These are phyloP conservation scores for Metarhizium brunneum DNA, from an alignment of 2,329 filamentous ascomycete genomes.

Conservation along the genomic window DNA sequence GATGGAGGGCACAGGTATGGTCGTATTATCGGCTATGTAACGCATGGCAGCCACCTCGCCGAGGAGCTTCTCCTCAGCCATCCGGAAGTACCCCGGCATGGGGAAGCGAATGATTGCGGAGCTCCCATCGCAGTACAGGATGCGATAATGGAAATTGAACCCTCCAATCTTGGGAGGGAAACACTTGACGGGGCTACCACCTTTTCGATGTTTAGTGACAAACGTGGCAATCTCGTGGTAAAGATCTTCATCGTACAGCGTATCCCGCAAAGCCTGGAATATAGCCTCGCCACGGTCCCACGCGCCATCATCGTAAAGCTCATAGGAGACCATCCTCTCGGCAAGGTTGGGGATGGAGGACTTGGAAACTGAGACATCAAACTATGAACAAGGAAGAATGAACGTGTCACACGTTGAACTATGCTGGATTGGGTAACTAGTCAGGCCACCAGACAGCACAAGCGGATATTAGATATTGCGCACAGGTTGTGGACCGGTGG, in stretches of 20 bases:
- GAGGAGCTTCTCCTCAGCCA: neutral
- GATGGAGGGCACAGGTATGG: neutral
- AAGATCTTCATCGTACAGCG: neutral
- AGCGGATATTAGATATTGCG: too few species aligned
- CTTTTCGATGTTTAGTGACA: constrained; percentile 3
- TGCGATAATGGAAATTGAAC: neutral
- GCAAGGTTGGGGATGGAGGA: too few species aligned
- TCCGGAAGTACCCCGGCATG: neutral
- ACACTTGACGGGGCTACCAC: constrained; percentile 7
- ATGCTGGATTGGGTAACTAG: too few species aligned
- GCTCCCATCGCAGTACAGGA: neutral
- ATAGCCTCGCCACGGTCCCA: constrained; percentile 3
- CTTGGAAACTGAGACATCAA: too few species aligned
- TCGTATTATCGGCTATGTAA: neutral
- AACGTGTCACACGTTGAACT: too few species aligned
- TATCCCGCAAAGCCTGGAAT: constrained; percentile 1
- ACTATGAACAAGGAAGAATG: too few species aligned
- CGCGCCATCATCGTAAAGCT: constrained; percentile 1
- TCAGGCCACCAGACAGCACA: too few species aligned
- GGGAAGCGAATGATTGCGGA: neutral
- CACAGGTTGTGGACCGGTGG: too few species aligned
- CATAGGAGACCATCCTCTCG: too few species aligned
- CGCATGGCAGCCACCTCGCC: neutral
- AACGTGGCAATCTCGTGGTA: neutral
- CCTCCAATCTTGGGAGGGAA: neutral